phyloP scores from a whole-genome alignment of 768 basidiomycete species.

The Hygrophorus pudorinus region DNA sequence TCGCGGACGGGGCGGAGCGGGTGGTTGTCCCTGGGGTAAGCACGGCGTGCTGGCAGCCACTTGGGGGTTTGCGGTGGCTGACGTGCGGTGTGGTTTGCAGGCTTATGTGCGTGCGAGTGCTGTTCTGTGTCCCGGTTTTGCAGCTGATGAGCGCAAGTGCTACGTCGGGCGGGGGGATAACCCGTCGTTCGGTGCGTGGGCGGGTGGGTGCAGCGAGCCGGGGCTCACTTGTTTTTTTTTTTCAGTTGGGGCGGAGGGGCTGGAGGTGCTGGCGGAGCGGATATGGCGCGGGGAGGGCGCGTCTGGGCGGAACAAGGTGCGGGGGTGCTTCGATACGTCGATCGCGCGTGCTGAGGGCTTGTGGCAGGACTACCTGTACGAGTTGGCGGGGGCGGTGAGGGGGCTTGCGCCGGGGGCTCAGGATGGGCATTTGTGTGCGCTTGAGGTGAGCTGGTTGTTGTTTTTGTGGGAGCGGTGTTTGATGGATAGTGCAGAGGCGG shows the following conservation, averaged over 20 bases:
- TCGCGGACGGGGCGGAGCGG: conserved; percentile 40
- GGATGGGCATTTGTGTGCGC: conserved; percentile 67
- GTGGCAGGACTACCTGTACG: conserved; percentile 82
- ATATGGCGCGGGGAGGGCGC: conserved; percentile 78
- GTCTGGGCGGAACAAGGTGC: conserved; percentile 83
- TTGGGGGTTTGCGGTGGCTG: too few species aligned
- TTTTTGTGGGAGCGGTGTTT: neutral
- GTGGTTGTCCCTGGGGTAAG: conserved; percentile 48
- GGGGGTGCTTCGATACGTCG: neutral
- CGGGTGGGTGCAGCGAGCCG: too few species aligned
- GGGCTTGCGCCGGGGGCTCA: conserved; percentile 61
- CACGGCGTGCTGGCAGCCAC: neutral
- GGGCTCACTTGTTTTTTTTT: too few species aligned
- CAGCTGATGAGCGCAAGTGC: conserved; percentile 32
- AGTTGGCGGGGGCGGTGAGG: conserved; percentile 64
- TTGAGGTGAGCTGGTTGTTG: conserved; percentile 44
- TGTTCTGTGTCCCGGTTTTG: neutral
- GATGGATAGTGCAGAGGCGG: too few species aligned
- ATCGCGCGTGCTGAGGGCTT: neutral
- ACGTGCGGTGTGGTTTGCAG: conserved; percentile 21
- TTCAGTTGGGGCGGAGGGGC: conserved; percentile 73
- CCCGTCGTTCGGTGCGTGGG: conserved; percentile 69
- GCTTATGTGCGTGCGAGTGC: conserved; percentile 34
- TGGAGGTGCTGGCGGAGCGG: conserved; percentile 52
- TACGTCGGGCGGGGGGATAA: conserved; percentile 86